phyloP scores from a whole-genome alignment of 2,329 filamentous ascomycete genomes.

The Ramichloridium luteum region DNA sequence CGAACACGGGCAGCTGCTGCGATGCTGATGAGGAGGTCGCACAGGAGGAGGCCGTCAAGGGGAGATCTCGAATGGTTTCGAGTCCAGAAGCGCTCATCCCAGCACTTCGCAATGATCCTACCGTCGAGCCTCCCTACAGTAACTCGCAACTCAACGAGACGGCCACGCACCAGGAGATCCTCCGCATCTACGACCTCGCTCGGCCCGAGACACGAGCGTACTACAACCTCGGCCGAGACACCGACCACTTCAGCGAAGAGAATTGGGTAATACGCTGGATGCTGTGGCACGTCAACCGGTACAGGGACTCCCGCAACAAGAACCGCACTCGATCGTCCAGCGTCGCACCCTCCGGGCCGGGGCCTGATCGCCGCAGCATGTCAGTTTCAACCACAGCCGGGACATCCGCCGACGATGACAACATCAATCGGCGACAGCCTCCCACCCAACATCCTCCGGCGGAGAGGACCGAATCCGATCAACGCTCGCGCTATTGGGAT shows the following conservation, averaged over 20 bases:
- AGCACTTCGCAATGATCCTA: conserved; percentile 21
- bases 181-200: conserved; percentile 30
- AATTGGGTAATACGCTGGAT: conserved; percentile 43
- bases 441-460: too few species aligned
- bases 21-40: too few species aligned
- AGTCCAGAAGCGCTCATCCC: conserved; percentile 28
- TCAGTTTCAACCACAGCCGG: too few species aligned
- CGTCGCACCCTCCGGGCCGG: too few species aligned
- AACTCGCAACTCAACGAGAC: conserved; percentile 38
- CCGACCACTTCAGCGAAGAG: conserved; percentile 30
- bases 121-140: conserved; percentile 30
- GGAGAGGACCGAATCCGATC: too few species aligned
- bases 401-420: too few species aligned
- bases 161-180: conserved; percentile 33
- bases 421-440: too few species aligned
- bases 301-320: conserved; percentile 31
- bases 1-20: too few species aligned
- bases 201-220: conserved; percentile 27
- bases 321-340: too few species aligned
- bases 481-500: too few species aligned
- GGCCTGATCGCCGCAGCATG: too few species aligned
- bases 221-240: conserved; percentile 32
- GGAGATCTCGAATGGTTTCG: conserved; percentile 30
- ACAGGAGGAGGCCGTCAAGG: conserved; percentile 33
- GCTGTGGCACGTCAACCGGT: conserved; percentile 41